Base-by-base conservation (phyloP, 768 basidiomycete genomes). In the Leccinellum luteum region DNA sequence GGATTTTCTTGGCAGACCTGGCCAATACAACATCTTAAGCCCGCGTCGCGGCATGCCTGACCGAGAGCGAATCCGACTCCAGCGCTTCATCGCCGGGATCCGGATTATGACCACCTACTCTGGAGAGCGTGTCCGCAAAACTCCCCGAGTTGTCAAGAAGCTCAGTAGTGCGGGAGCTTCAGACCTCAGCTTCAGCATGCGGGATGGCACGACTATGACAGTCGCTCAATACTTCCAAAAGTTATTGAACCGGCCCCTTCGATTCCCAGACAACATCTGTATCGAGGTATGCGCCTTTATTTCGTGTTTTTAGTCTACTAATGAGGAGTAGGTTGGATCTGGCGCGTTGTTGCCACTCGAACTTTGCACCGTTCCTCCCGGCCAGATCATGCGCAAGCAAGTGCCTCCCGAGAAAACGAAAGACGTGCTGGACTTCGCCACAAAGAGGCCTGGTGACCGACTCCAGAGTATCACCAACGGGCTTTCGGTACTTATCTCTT, bases 351-450 rank as follows among this genome's bases (percentile, higher is more conserved):
- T 89, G 4, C 90, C 90, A 0, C 68, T 92, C 0, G 90, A 92
- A 61, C 68, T 84, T 2, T 91, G 89, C 64, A 70, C 66, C 0
- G 85, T 92, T 3, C 76, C 79, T 0, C 66, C 76, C 0, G 89
- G 89, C 0, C 90, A 92, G 63, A 81, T 90, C 38, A 84, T 88
- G 78, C 78, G 83, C 43, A 89, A 86, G 61, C 84, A 88, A 50
- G 75, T 92, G 0, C 87, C 89, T 0, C 75, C 83, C 0, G 86
- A 89, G 45, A 85, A 85, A 64, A 85, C 85, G 0, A 81, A 78
- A 51, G 76, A 79, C 1, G 79, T 91, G 3, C 76, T 90, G 1
- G 77, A 78, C 0, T 91, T 92, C 59, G 80, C 90, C 0, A 88
- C 86, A 0, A 85, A 83, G 74, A 80, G 69, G 44, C 90, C 90